Evolutionary conservation across 2,329 filamentous ascomycete species (phyloP), one percentile per base, ranked within the genome.

Genomic region (Didymella glomerata): DNA sequence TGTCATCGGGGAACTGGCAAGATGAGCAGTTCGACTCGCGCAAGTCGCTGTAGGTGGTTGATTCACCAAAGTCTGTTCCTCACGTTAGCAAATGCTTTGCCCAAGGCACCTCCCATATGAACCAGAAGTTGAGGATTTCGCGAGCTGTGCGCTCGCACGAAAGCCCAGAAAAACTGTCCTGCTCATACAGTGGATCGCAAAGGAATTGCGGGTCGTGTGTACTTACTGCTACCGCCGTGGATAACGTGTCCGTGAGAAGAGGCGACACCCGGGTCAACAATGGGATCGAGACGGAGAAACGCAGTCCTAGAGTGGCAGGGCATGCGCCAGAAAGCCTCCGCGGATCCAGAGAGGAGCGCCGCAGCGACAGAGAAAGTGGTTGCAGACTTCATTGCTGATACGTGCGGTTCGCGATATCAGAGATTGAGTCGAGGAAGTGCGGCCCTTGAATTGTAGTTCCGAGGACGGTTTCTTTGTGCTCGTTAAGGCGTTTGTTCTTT

Each of bases 251-350:
- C 66, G 63, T 77, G 74, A 25, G 60, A 67, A 5, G 73, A 70
- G 34, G 71, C 63, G 14, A 63, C 49, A 32, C 69, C 73, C 4
- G 64, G 63, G 54, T 74, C 68, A 47, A 76, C 73, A 38, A 77
- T 72, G 44, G 69, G 78, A 81, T 73, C 92, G 78, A 72, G 77
- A 53, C 85, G 86, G 66, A 85, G 86, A 48, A 82, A 80, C 48
- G 84, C 85, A 66, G 88, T 81, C 68, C 88, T 85, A 41, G 84
- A 82, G 65, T 86, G 82, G 70, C 88, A 88, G 72, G 86, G 86
- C 82, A 92, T 91, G 69, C 85, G 87, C 73, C 91, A 84, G 72
- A 91, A 90, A 53, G 88, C 88, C 68, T 90, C 86, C 42, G 86
- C 71, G 24, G 74, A 69, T 47, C 74, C 72, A 16, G 76, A 69